Base-by-base conservation (phyloP, 2,329 filamentous ascomycete genomes). In the Knufia petricola region DNA sequence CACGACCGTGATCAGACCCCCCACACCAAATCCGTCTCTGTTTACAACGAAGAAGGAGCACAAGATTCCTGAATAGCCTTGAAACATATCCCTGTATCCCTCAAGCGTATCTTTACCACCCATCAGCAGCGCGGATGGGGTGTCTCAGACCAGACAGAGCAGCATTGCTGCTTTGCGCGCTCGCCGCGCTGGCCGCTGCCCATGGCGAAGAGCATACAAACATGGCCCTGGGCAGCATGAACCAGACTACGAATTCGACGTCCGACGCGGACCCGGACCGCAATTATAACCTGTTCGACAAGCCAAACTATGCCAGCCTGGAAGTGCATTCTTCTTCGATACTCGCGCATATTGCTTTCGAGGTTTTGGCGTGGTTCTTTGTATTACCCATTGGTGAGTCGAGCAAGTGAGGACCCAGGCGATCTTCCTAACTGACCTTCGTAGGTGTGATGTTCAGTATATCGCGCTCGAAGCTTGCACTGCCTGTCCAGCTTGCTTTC, bases 371-470 rank as follows among this genome's bases (percentile, higher is more conserved):
- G 7, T 92, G 87, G 86, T 73, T 84, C 30, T 74, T 89, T 48
- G 61, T 85, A 42, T 72, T 90, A 48, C 87, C 87, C 44, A 64
- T 84, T 51, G 82, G 85, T 85, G 72, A 69, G 80, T 69, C 48
- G 40, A 46, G 32, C 19, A 23, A 20, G 39, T 37, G n/a, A 12
- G 15, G 19, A 45, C 9, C 20, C 4, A 17, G 31, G 10, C 34
- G 7, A 24, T 31, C 6, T 12, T 7, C 9, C 12, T 21, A 24
- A 36, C 50, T 56, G 46, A 54, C 59, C 34, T 17, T 38, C 32
- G 6, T 58, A 92, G 87, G 79, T 55, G 82, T 94, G 42, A 87
- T 95, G 81, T 74, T 96, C 55, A 94, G 87, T 48, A 73, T 95
- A 54, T 83, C 84, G 30, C 79, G 78, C 52, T 95, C 89, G 37